phyloP scores from a whole-genome alignment of 2,329 filamentous ascomycete species.

The Pseudogymnoascus sp. region DNA sequence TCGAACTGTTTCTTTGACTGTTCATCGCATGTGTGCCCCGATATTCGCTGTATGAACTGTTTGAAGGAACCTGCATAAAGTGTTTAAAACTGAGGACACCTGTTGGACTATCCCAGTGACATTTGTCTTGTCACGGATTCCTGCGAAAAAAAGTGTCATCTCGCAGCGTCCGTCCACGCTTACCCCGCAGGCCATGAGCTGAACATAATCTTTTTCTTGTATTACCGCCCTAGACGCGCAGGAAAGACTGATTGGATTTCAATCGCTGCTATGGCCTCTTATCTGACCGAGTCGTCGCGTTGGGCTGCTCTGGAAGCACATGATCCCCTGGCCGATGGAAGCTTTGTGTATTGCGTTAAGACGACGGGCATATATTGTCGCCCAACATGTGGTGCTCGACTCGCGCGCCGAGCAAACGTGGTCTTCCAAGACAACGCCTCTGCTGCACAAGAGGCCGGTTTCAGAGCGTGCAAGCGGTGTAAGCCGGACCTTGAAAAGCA shows the following conservation, averaged over 20 bases:
- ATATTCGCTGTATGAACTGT: conserved; percentile 4
- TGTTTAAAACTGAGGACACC: background rate
- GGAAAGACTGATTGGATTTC: conserved; percentile 1
- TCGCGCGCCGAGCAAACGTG: conserved; percentile 55
- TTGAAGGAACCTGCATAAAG: conserved; percentile 5
- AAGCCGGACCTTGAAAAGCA: conserved; percentile 32
- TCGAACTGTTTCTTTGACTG: background rate
- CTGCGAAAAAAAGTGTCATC: background rate
- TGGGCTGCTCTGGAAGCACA: conserved; percentile 27
- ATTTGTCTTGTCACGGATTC: background rate
- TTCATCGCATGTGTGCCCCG: conserved; percentile 1
- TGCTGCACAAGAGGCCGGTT: conserved; percentile 43
- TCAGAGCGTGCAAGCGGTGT: conserved; percentile 52
- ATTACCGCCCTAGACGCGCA: conserved; percentile 6
- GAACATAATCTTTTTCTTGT: background rate
- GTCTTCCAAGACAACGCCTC: conserved; percentile 42
- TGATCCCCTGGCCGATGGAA: conserved; percentile 31
- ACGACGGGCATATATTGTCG: conserved; percentile 50
- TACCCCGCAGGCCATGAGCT: conserved; percentile 4
- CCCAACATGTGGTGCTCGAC: conserved; percentile 52
- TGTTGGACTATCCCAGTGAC: conserved; percentile 1
- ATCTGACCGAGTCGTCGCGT: conserved; percentile 14
- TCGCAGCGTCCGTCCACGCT: background rate
- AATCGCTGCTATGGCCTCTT: background rate
- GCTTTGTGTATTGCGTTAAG: conserved; percentile 44